These are phyloP conservation scores for Scalesia atractyloides DNA, from an alignment of 129 eudicot genomes.

Conservation along the genomic window DNA sequence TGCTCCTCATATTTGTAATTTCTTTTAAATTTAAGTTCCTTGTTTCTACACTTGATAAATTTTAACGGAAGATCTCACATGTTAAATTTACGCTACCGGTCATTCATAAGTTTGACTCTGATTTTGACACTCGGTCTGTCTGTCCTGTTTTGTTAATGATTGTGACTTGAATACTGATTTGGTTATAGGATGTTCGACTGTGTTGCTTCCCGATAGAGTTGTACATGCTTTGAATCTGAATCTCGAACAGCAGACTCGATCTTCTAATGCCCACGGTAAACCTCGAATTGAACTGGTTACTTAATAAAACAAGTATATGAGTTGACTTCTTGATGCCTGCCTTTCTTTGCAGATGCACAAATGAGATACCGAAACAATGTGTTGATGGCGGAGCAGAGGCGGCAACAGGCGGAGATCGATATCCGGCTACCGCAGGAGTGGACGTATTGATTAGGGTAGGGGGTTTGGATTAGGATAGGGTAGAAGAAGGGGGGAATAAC, in stretches of 20 bases:
- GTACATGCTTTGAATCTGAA: conserved; percentile 67
- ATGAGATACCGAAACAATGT: conserved; percentile 35
- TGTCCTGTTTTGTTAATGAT: conserved; percentile 20
- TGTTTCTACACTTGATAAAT: not conserved
- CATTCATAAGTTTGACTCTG: not conserved
- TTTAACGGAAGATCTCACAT: not conserved
- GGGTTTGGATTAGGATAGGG: conserved; percentile 14
- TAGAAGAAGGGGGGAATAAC: conserved; percentile 10
- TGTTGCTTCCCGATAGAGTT: conserved; percentile 68
- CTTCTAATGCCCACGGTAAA: conserved; percentile 46
- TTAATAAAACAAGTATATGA: not conserved
- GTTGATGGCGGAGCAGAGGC: conserved; percentile 43
- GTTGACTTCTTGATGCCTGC: not conserved
- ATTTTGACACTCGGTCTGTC: conserved; percentile 11
- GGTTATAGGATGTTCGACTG: conserved; percentile 51
- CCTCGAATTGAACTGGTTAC: not conserved
- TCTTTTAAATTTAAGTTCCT: not conserved
- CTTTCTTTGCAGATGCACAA: conserved; percentile 35
- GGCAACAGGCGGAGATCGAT: conserved; percentile 37
- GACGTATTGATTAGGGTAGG: conserved; percentile 55
- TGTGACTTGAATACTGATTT: not conserved
- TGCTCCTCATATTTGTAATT: not conserved
- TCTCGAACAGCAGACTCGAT: conserved; percentile 42
- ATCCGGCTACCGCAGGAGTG: conserved; percentile 78
- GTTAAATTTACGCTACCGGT: not conserved